Evolutionary conservation across 441 rosid species (phyloP).

Genomic region (Populus hybrid): DNA sequence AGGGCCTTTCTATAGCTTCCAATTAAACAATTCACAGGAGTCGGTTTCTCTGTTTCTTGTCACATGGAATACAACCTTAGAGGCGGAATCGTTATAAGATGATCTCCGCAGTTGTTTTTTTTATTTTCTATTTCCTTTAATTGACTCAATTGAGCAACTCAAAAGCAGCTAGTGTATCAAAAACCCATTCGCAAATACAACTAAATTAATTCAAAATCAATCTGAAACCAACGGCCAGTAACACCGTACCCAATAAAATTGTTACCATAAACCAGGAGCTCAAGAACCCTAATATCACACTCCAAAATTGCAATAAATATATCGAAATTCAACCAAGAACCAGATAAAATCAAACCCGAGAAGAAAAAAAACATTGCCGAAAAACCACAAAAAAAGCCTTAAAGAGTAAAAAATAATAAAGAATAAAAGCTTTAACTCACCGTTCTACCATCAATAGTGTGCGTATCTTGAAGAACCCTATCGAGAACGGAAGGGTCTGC

Average conservation of each 20-base stretch:
- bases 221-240: neutral
- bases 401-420: neutral
- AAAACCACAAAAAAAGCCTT: neutral
- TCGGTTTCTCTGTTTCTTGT: neutral
- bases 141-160: neutral
- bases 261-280: neutral
- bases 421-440: conserved; percentile 21
- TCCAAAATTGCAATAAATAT: neutral
- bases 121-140: neutral
- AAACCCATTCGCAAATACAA: neutral
- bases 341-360: neutral
- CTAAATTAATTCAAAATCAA: neutral
- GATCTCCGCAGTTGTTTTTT: neutral
- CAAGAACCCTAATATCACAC: neutral
- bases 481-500: conserved; percentile 73
- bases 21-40: neutral
- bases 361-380: neutral
- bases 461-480: conserved; percentile 76
- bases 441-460: conserved; percentile 79
- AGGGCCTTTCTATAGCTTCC: neutral
- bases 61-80: neutral
- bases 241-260: neutral
- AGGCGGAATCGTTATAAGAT: neutral
- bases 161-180: neutral
- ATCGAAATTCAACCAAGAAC: neutral